Evolutionary conservation across 2,329 filamentous ascomycete genomes (phyloP).

Genomic region (Hymenoscyphus repandus): DNA sequence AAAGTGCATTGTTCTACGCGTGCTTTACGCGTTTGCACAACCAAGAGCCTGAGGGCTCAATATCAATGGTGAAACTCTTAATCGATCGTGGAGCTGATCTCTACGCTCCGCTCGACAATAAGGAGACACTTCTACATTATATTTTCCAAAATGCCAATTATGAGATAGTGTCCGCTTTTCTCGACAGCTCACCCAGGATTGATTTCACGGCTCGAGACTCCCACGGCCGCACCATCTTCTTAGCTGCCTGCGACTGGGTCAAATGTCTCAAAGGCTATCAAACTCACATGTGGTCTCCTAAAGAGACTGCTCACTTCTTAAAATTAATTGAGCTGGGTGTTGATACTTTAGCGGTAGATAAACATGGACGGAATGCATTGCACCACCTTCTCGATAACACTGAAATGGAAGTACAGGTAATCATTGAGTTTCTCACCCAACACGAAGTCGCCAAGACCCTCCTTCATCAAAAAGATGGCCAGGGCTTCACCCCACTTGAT

Average conservation of each 20-base stretch:
- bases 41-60: no score
- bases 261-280: conserved; percentile 12
- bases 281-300: conserved; percentile 7
- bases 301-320: conserved; percentile 11
- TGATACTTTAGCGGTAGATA: conserved; percentile 7
- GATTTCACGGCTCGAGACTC: conserved; percentile 22
- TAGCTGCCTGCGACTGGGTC: conserved; percentile 19
- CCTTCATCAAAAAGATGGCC: conserved; percentile 6
- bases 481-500: conserved; percentile 8
- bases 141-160: no score
- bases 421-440: conserved; percentile 17
- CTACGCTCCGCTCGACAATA: no score
- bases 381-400: conserved; percentile 21
- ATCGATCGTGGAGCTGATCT: no score
- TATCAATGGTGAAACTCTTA: no score
- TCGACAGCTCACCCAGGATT: conserved; percentile 7
- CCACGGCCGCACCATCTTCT: conserved; percentile 18
- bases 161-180: no score
- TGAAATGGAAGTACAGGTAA: conserved; percentile 17
- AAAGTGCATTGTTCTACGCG: no score
- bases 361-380: conserved; percentile 6
- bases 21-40: no score
- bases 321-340: conserved; percentile 5
- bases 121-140: no score
- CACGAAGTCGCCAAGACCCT: conserved; percentile 9